Evolutionary conservation across 2,329 filamentous ascomycete species (phyloP).

Genomic region (Apiospora marii): DNA sequence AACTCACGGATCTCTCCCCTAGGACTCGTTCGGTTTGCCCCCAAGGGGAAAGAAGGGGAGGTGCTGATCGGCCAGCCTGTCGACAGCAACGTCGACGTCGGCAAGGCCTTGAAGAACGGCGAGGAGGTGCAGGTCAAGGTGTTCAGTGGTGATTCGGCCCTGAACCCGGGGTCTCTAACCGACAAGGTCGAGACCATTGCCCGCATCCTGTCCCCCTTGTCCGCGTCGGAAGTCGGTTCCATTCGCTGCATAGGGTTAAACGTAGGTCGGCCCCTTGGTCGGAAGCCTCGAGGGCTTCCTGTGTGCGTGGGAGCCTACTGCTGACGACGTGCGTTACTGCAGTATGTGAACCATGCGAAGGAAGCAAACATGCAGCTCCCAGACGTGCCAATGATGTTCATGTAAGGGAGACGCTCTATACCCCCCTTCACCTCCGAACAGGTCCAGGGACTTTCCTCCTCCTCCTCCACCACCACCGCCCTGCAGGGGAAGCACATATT

Average conservation of each 20-base stretch:
- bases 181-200: slow-evolving; percentile 54
- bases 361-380: slow-evolving; percentile 62
- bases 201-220: slow-evolving; percentile 59
- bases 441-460: slow-evolving; percentile 1
- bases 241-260: slow-evolving; percentile 68
- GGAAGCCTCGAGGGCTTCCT: background rate
- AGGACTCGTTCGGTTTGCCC: slow-evolving; percentile 65
- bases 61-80: slow-evolving; percentile 61
- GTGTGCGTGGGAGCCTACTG: background rate
- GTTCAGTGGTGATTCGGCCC: slow-evolving; percentile 65
- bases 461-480: background rate
- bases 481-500: slow-evolving; percentile 1
- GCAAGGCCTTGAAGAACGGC: slow-evolving; percentile 61
- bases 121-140: slow-evolving; percentile 63
- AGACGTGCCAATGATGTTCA: slow-evolving; percentile 62
- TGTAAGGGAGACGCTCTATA: slow-evolving; percentile 41
- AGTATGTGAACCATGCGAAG: slow-evolving; percentile 49
- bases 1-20: background rate
- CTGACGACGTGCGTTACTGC: background rate
- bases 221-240: slow-evolving; percentile 58
- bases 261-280: slow-evolving; percentile 41
- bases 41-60: slow-evolving; percentile 55
- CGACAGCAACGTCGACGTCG: slow-evolving; percentile 62
- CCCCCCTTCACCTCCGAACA: background rate
- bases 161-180: slow-evolving; percentile 59